Evolutionary conservation across 1,284 basidiomycete genomes (phyloP).

Genomic region (Ustilago cynodontis): DNA sequence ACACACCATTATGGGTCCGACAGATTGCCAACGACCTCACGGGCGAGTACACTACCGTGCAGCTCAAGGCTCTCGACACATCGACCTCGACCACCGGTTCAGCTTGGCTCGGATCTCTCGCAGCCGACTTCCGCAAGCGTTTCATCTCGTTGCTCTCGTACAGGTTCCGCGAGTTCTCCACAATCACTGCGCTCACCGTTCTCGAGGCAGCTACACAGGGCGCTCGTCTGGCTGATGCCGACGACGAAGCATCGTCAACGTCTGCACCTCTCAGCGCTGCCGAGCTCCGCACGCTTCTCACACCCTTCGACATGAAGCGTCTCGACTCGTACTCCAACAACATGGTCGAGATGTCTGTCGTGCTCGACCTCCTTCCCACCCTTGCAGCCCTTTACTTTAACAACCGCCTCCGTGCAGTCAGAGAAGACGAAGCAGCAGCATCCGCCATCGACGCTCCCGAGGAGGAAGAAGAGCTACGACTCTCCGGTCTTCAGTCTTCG

Average conservation of each 20-base stretch:
- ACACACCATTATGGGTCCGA: constrained; percentile 89
- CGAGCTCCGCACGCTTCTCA: constrained; percentile 81
- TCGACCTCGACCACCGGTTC: constrained; percentile 70
- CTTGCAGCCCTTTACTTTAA: constrained; percentile 89
- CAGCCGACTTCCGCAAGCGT: constrained; percentile 91
- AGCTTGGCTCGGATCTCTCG: constrained; percentile 90
- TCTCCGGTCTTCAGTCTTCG: constrained; percentile 61
- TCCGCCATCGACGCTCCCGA: constrained; percentile 44
- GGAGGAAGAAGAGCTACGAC: constrained; percentile 50
- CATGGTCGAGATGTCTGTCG: constrained; percentile 94
- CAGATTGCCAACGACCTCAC: constrained; percentile 95
- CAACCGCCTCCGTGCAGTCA: constrained; percentile 65
- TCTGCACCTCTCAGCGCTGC: constrained; percentile 70
- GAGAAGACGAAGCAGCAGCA: constrained; percentile 57
- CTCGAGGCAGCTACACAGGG: constrained; percentile 84
- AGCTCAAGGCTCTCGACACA: constrained; percentile 76
- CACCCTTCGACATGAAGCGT: constrained; percentile 95
- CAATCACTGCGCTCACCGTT: constrained; percentile 86
- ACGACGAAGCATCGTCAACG: constrained; percentile 20
- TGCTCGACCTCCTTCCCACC: constrained; percentile 89
- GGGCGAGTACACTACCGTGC: constrained; percentile 95
- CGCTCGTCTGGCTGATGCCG: constrained; percentile 64
- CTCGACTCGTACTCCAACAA: constrained; percentile 96
- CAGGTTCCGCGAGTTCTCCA: constrained; percentile 92
- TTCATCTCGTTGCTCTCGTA: constrained; percentile 91